Base-by-base conservation (phyloP, 2,329 filamentous ascomycete genomes). In the Diaporthe capsici region DNA sequence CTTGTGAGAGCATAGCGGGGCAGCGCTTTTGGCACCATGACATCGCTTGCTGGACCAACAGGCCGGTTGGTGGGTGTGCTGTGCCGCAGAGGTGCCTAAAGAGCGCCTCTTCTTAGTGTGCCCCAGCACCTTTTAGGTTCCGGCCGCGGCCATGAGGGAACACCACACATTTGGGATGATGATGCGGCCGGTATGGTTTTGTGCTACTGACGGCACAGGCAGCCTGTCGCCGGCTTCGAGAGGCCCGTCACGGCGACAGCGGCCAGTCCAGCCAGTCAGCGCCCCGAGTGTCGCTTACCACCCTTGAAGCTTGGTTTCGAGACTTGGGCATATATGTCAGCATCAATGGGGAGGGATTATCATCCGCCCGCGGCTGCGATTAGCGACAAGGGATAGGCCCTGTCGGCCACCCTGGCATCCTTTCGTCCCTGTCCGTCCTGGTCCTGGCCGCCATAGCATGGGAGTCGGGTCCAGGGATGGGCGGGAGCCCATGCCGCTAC, bases 311-410 rank as follows among this genome's bases (percentile, higher is more conserved):
- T 49, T 63, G 57, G 39, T 51, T 51, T 47, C 65, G 65, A 70
- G 65, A 70, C 65, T 42, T 39, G 65, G 65, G 20, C 49, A 37
- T 34, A 39, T 57, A 67, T 28, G 51, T 60, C 44, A 55, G 60
- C 57, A 57, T 44, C 65, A 42, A 28, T 53, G 25, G 22, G 47
- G 22, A 31, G 51, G 67, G 72, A 70, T 63, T 12, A 75, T 72
- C 67, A 65, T 72, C 34, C 58, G 47, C 75, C 72, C 75, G 75
- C 75, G 72, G 75, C 75, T 76, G 75, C 75, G 75, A 75, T 72
- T 70, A 55, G 28, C 60, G 55, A 63, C 44, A 49, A 75, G 72
- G 68, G 67, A 53, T 72, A 51, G 55, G 60, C 67, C 75, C 67
- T 72, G 53, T 49, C 49, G 57, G 7, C 37, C 12, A 53, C 65